Base-by-base conservation (phyloP, 2,329 filamentous ascomycete species). In the Ophiostoma montium region DNA sequence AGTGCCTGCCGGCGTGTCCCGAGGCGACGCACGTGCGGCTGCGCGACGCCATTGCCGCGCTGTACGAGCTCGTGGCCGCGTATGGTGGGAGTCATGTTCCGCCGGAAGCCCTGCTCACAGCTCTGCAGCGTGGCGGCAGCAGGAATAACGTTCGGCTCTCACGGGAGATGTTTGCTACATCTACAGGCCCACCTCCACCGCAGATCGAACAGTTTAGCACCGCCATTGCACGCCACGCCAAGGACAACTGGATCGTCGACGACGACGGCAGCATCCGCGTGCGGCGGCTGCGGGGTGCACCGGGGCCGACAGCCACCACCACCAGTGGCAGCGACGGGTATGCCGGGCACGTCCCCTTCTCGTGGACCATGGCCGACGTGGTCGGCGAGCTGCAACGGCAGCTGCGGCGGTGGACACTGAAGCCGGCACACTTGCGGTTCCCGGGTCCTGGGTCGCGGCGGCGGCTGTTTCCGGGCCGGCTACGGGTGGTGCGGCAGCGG, bases 181-280 rank as follows among this genome's bases (percentile, higher is more conserved):
- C n/a, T n/a, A n/a, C n/a, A n/a, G n/a, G n/a, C n/a, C n/a, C n/a
- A n/a, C n/a, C 9, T 12, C 10, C 23, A 42, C 31, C 62, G 3
- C 60, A 68, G 23, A 57, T 69, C 9, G 57, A 60, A 30, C 63
- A 53, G 38, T 74, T 75, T 49, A 59, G 61, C 7, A 61, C 63
- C 15, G 65, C 65, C 45, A 70, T 76, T 35, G 49, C 65, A 5
- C 61, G 64, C 9, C 71, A 76, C 38, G 65, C 74, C 11, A 59
- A 60, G 4, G 64, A 62, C 41, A 70, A 67, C 38, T 76, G 73
- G 73, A 51, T 54, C 1, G 56, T 60, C 16, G 42, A 21, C 9
- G 44, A 50, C 10, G 51, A 50, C 11, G 54, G 52, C 2, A 38
- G 45, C 9, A 56, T 63, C 7, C 53, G 47, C 45, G 55, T 60